Evolutionary conservation across 257 asterid genomes (phyloP), one percentile per base, ranked within the genome.

Genomic region (Hygrophila difformis): DNA sequence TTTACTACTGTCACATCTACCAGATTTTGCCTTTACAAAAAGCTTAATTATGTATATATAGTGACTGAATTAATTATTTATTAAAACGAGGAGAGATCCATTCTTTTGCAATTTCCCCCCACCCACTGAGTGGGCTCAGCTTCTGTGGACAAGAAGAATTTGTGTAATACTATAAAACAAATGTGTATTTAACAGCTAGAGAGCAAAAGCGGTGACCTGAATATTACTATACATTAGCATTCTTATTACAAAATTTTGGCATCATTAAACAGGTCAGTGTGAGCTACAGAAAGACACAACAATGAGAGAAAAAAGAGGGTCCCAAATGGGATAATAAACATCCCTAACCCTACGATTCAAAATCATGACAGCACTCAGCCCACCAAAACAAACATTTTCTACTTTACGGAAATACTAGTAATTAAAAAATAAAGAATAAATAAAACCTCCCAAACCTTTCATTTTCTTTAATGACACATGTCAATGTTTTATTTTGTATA

Each of bases 1-100:
- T 55, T 56, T n/a, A n/a, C n/a, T n/a, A 43, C 75, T 37, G 47
- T 67, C 64, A 48, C 72, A 70, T 69, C 68, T 38, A 47, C 57
- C 37, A 56, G 66, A 68, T 68, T 60, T 60, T 62, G 37, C 47
- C 67, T 74, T 60, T 63, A 26, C 47, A 52, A 67, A 69, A 63
- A 26, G 8, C n/a, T n/a, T n/a, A n/a, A n/a, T n/a, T n/a, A n/a
- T n/a, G 66, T 55, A 28, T 39, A 55, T 48, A 15, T 18, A 59
- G 63, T 63, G 66, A 54, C 46, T 57, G 51, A 55, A 61, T n/a
- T n/a, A n/a, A n/a, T n/a, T n/a, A n/a, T n/a, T 51, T 49, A 50
- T 44, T 44, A 54, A 51, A 56, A 62, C 41, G 60, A 21, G 47
- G 44, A 37, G 46, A 41, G 40, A 18, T 24, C 5, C 7, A 24